Evolutionary conservation across 1,284 basidiomycete species (phyloP), one percentile per base, ranked within the genome.

Genomic region (Ganoderma resinaceum): DNA sequence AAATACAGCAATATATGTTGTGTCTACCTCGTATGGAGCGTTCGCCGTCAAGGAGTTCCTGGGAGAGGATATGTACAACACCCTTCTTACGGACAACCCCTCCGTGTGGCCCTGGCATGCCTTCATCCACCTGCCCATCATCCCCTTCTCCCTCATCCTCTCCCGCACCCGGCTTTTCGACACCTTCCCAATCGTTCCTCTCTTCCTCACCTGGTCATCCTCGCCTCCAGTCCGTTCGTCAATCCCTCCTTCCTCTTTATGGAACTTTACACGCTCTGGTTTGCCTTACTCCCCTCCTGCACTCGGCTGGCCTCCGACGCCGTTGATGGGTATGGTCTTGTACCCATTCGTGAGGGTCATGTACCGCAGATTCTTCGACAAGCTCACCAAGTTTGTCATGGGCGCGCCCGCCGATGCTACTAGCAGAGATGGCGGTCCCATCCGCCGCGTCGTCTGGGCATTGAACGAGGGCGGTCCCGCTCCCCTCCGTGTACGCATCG

Each of bases 11-110:
- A 70, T 90, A 14, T 92, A 92, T 74, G 80, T 89, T 38, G 79
- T 90, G 1, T 81, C 86, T 46, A 89, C 91, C 1, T 83, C 84
- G 0, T 94, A 94, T 73, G 93, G 93, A 2, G 86, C 88, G 0
- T 92, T 88, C 78, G 91, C 91, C n/a, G 78, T 94, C 31, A 82
- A 84, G 52, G 83, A 89, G 69, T 91, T 93, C 70, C 80, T 94
- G 62, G 93, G 92, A 5, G 77, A 85, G 72, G 89, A 92, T 59
- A 78, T 84, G 89, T 92, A 78, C 67, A 82, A 87, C 61, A 73
- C 88, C 29, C 79, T 93, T 26, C 78, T 94, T 16, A 87, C 88
- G 0, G 86, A 91, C 66, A 88, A 93, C 74, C 86, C 87, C 2
- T 80, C 81, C 55, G 87, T 89, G 58, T 92, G 93, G 90, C 88